Base-by-base conservation (phyloP, 179 eudicot species). In the Camellia oleifera region DNA sequence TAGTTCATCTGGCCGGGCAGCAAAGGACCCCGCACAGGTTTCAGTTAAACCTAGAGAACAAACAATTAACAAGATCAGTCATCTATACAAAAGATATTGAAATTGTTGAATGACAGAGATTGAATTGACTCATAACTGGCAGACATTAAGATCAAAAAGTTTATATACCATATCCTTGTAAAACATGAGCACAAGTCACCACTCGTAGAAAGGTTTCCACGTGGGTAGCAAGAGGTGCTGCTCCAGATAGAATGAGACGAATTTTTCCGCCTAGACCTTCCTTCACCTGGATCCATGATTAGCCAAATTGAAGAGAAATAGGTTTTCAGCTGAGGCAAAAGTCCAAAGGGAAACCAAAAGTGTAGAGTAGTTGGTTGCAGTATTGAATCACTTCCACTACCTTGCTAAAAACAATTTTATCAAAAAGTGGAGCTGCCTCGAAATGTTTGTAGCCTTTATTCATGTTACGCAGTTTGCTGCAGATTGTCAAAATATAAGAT, bases 11-110 rank as follows among this genome's bases (percentile, higher is more conserved):
- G 96, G 92, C 63, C 81, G 85, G 77, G 96, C 91, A 69, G 87
- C 90, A 87, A 91, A 96, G 32, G 98, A 89, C 63, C 93, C 99
- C 46, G 94, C 99, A 81, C 99, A 94, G 79, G 93, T 96, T 87
- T 96, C 99, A 3, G 99, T 94, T 50, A 96, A 90, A 82, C 99
- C 99, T 95, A 58, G 53, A 81, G 0, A 70, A 42, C 5, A 0
- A 73, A 42, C 5, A 17, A 14, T 23, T 32, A 32, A 64, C 65
- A 32, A 57, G 13, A 72, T 77, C 69, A 82, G 81, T 17, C 73
- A 58, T 57, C 17, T 18, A 9, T 40, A 44, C 15, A 63, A 40
- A 73, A 23, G 48, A n/a, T 50, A 42, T 18, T 0, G 52, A 26
- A 64, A 67, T 11, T 44, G 7, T 50, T 46, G 11, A 45, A 46